Conservation (phyloP, 225 moss, liverwort and hornwort species). For the Physcomitrium patens region DNA sequence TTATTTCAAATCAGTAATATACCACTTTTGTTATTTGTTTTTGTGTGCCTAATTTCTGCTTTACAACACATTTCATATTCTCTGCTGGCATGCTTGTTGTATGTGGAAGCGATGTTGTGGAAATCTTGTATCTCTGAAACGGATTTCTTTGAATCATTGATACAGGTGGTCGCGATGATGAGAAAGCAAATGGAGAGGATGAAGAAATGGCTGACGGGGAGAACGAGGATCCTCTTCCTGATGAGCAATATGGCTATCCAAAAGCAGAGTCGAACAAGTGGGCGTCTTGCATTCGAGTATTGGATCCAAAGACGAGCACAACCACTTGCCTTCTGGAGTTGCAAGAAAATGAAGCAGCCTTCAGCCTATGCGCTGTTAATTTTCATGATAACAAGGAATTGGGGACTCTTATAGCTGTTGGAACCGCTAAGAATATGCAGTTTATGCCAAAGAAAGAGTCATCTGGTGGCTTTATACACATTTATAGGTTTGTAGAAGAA, state of each 20-base stretch:
- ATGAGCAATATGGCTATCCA: slow-evolving; percentile 98
- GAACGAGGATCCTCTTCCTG: slow-evolving; percentile 89
- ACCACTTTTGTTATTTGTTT: not conserved
- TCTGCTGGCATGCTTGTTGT: slow-evolving; percentile 4
- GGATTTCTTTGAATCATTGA: not conserved
- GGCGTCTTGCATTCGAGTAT: slow-evolving; percentile 93
- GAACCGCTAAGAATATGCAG: slow-evolving; percentile 91
- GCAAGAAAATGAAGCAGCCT: slow-evolving; percentile 95
- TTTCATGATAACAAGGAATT: slow-evolving; percentile 99
- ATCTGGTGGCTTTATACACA: slow-evolving; percentile 87
- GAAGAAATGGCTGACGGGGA: slow-evolving; percentile 85
- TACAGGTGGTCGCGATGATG: slow-evolving; percentile 70
- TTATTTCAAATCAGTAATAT: not conserved
- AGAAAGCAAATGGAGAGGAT: slow-evolving; percentile 68
- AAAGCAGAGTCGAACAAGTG: slow-evolving; percentile 86
- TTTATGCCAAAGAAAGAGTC: slow-evolving; percentile 95
- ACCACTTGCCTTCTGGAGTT: slow-evolving; percentile 92
- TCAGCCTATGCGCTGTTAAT: slow-evolving; percentile 83
- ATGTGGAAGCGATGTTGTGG: not conserved
- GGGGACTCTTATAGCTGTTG: slow-evolving; percentile 90
- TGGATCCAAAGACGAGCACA: slow-evolving; percentile 82
- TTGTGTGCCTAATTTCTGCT: slow-evolving; percentile 11
- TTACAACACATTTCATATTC: slow-evolving; percentile 6
- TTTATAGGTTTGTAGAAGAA: slow-evolving; percentile 85
- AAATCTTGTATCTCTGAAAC: slow-evolving; percentile 24